These are phyloP conservation scores for Melanogaster broomeanus DNA, from an alignment of 768 basidiomycete genomes.

Conservation along the genomic window DNA sequence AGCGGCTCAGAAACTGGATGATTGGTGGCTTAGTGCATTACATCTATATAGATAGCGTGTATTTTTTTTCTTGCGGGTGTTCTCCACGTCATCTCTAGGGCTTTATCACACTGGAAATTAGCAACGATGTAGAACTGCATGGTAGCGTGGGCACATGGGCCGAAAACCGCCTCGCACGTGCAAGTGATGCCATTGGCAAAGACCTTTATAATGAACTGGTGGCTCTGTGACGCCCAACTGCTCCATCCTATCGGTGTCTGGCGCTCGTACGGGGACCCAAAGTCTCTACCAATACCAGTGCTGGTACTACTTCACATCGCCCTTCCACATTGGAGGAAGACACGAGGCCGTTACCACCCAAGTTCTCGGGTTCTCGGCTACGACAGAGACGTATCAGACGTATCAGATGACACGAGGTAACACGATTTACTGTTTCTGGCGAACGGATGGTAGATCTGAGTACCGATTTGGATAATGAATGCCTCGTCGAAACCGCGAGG, in stretches of 20 bases:
- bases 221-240: no score
- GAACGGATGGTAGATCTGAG: slow-evolving; percentile 23
- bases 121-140: neutral
- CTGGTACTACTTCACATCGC: no score
- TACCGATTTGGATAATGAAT: slow-evolving; percentile 25
- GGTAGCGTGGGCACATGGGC: neutral
- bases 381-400: no score
- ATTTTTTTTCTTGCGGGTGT: neutral
- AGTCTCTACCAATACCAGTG: no score
- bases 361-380: no score
- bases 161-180: neutral
- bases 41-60: neutral
- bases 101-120: neutral
- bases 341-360: no score
- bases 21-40: neutral
- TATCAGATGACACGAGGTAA: neutral
- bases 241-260: no score
- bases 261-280: no score
- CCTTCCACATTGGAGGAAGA: no score
- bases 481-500: slow-evolving; percentile 35
- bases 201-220: no score
- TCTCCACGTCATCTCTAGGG: neutral
- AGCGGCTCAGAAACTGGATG: slow-evolving; percentile 9
- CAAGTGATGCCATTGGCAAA: no score
- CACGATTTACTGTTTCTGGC: neutral